phyloP scores from a whole-genome alignment of 176 grass and related monocot species.

The Zea luxurians region DNA sequence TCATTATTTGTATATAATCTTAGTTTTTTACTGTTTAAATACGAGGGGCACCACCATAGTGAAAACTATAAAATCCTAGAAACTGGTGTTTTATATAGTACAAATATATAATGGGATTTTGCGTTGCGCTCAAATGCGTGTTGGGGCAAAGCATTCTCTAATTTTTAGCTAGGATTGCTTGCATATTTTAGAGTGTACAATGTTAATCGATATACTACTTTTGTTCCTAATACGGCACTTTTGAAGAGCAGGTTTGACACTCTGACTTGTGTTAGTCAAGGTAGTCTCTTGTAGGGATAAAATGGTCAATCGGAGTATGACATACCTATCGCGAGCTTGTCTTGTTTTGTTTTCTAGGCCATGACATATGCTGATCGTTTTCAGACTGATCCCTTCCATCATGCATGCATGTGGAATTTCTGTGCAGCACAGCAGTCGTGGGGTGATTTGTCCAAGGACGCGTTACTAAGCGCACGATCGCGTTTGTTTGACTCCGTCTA shows the following conservation, averaged over 20 bases:
- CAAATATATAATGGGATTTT: background rate
- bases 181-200: background rate
- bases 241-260: background rate
- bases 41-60: too few relatives aligned
- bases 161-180: background rate
- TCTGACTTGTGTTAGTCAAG: conserved; percentile 21
- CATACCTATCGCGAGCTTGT: background rate
- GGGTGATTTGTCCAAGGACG: too few relatives aligned
- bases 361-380: background rate
- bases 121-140: background rate
- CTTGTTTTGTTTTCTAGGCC: background rate
- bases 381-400: conserved; percentile 4
- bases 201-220: background rate
- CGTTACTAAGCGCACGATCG: too few relatives aligned
- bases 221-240: background rate
- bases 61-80: too few relatives aligned
- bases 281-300: conserved; percentile 14
- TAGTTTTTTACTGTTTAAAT: too few relatives aligned
- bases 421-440: too few relatives aligned
- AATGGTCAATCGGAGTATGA: conserved; percentile 5
- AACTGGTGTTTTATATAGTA: too few relatives aligned
- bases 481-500: too few relatives aligned
- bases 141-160: background rate
- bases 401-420: background rate
- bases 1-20: too few relatives aligned